phyloP scores from a whole-genome alignment of 306 rosid species.

The Begonia peltatifolia region DNA sequence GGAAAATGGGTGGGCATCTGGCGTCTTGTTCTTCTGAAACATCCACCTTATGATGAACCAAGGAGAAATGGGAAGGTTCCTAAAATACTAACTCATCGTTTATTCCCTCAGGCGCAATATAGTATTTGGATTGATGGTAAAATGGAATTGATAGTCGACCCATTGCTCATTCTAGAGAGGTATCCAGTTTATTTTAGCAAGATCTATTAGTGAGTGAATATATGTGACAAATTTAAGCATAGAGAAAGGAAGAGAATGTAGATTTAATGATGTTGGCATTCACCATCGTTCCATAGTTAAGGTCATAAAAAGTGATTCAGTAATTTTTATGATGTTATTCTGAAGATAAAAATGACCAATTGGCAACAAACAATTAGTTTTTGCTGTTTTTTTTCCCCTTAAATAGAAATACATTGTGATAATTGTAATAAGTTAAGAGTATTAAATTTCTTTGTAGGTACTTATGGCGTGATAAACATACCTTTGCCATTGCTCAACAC shows the following conservation, averaged over 20 bases:
- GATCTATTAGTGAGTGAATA: no score
- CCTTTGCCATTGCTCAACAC: conserved; percentile 96
- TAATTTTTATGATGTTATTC: no score
- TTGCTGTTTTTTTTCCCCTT: no score
- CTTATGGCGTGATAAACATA: conserved; percentile 77
- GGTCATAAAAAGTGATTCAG: no score
- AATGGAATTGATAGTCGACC: conserved; percentile 95
- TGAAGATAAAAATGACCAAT: no score
- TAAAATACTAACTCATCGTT: conserved; percentile 75
- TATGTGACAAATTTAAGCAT: no score
- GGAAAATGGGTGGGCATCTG: conserved; percentile 95
- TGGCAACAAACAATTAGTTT: no score
- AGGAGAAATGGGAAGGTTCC: conserved; percentile 97
- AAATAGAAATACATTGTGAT: no score
- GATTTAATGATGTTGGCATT: no score
- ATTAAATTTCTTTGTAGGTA: conserved; percentile 36
- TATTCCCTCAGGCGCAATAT: conserved; percentile 82
- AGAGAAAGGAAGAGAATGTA: conserved; percentile 3
- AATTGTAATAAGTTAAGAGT: not conserved
- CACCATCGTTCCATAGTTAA: no score
- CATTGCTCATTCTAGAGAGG: conserved; percentile 88
- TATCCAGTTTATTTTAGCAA: conserved; percentile 6
- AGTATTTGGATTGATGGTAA: conserved; percentile 99
- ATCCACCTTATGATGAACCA: conserved; percentile 95
- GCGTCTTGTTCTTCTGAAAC: conserved; percentile 73